Conservation (phyloP, 2,329 filamentous ascomycete genomes). For the Trichophyton simii region DNA sequence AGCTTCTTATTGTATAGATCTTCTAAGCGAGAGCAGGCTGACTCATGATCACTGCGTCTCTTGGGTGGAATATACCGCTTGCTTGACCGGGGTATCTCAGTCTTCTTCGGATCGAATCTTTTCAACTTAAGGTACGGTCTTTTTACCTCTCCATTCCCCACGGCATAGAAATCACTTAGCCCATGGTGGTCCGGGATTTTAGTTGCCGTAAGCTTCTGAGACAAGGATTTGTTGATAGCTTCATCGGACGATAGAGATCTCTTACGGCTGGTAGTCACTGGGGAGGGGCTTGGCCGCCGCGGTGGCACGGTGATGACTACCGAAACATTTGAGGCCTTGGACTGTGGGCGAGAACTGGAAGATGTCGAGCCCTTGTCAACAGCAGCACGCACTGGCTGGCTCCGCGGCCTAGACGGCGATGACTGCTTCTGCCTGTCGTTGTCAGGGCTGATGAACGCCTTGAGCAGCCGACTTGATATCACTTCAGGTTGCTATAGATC, state of each 20-base stretch:
- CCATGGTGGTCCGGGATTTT: background rate
- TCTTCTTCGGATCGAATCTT: background rate
- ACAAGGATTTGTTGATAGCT: background rate
- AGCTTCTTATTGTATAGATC: slow-evolving; percentile 18
- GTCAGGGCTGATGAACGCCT: background rate
- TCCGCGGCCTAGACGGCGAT: too few relatives aligned
- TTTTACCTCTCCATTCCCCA: background rate
- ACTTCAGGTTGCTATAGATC: background rate
- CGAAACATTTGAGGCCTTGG: background rate
- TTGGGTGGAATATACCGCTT: background rate
- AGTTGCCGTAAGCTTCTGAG: background rate
- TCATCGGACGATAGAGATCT: background rate
- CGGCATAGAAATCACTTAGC: background rate
- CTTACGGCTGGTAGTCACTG: background rate
- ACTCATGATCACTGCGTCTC: background rate
- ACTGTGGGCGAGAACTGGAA: background rate
- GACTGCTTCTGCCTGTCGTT: too few relatives aligned
- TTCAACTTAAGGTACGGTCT: background rate
- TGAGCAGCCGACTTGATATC: background rate
- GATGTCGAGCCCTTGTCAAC: too few relatives aligned
- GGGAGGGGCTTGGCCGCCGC: background rate
- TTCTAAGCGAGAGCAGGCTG: background rate
- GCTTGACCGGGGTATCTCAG: background rate
- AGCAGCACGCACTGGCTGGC: background rate
- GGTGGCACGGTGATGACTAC: background rate